Evolutionary conservation across 108 stramenopile genomes (phyloP).

Genomic region (Conticribra guillardii): DNA sequence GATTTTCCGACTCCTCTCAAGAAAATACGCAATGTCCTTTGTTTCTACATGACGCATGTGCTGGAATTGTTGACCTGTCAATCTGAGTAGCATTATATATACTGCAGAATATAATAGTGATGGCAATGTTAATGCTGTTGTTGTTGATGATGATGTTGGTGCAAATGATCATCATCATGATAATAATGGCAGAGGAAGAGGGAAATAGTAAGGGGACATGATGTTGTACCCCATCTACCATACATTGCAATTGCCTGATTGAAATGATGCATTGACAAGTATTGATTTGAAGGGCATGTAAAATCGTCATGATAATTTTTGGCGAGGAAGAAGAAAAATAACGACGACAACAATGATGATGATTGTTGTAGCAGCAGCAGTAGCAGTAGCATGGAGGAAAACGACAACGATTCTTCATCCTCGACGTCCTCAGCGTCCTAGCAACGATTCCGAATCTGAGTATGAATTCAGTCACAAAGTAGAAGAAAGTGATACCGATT

Average conservation of each 20-base stretch:
- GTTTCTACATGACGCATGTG: slow-evolving; percentile 50
- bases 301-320: too few relatives aligned
- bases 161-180: too few relatives aligned
- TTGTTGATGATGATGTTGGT: background rate
- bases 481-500: too few relatives aligned
- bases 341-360: background rate
- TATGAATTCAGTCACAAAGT: too few relatives aligned
- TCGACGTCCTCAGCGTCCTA: too few relatives aligned
- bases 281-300: slow-evolving; percentile 11
- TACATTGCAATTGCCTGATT: slow-evolving; percentile 39
- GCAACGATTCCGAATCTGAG: too few relatives aligned
- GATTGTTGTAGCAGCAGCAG: background rate
- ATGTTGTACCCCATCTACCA: too few relatives aligned
- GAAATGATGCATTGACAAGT: slow-evolving; percentile 6
- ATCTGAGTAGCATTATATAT: background rate
- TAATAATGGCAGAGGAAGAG: background rate
- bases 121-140: too few relatives aligned
- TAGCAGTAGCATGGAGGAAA: too few relatives aligned
- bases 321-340: slow-evolving; percentile 6
- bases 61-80: slow-evolving; percentile 32
- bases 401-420: too few relatives aligned
- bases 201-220: slow-evolving; percentile 17
- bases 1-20: slow-evolving; percentile 17
- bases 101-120: too few relatives aligned
- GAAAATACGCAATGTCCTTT: slow-evolving; percentile 32